Evolutionary conservation across 768 basidiomycete genomes (phyloP).

Genomic region (Mycena haematopus): DNA sequence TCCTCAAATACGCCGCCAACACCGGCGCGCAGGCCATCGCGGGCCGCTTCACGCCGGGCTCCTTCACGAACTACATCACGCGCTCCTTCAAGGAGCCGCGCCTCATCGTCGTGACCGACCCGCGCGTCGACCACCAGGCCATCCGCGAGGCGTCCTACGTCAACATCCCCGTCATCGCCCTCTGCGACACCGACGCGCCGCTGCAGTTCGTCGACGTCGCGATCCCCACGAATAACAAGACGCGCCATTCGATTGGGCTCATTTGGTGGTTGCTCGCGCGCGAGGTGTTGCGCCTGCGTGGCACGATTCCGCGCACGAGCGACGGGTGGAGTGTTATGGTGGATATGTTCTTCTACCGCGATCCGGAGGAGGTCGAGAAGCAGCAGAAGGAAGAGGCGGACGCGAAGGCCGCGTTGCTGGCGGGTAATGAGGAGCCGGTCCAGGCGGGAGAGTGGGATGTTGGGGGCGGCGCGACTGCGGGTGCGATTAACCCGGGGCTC

Average conservation of each 20-base stretch:
- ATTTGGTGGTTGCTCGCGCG: slow-evolving; percentile 98
- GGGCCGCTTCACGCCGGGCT: slow-evolving; percentile 98
- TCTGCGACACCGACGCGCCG: slow-evolving; percentile 98
- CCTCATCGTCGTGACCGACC: slow-evolving; percentile 97
- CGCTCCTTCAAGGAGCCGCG: slow-evolving; percentile 99
- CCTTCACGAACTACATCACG: slow-evolving; percentile 99
- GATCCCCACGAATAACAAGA: slow-evolving; percentile 99
- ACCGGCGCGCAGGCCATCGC: slow-evolving; percentile 99
- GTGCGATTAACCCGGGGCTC: slow-evolving; percentile 79
- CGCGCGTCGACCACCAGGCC: slow-evolving; percentile 99
- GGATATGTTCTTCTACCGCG: slow-evolving; percentile 99
- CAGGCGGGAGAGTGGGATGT: slow-evolving; percentile 77
- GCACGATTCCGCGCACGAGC: slow-evolving; percentile 87
- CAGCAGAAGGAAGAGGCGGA: slow-evolving; percentile 94
- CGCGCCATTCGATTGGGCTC: slow-evolving; percentile 95
- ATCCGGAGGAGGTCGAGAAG: slow-evolving; percentile 98
- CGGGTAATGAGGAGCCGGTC: slow-evolving; percentile 55
- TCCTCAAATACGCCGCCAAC: slow-evolving; percentile 98
- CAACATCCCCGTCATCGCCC: slow-evolving; percentile 99
- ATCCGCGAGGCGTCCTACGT: slow-evolving; percentile 99
- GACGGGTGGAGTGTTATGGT: slow-evolving; percentile 99
- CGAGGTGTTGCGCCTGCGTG: slow-evolving; percentile 95
- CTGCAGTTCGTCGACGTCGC: slow-evolving; percentile 98
- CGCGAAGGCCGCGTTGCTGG: slow-evolving; percentile 76
- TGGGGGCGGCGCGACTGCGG: slow-evolving; percentile 69